A percentile compares a stretch with the other conserved stretches of the same genome.
phyloP scores from a whole-genome alignment of 2,329 filamentous ascomycete species.

The Coleophoma crateriformis region DNA sequence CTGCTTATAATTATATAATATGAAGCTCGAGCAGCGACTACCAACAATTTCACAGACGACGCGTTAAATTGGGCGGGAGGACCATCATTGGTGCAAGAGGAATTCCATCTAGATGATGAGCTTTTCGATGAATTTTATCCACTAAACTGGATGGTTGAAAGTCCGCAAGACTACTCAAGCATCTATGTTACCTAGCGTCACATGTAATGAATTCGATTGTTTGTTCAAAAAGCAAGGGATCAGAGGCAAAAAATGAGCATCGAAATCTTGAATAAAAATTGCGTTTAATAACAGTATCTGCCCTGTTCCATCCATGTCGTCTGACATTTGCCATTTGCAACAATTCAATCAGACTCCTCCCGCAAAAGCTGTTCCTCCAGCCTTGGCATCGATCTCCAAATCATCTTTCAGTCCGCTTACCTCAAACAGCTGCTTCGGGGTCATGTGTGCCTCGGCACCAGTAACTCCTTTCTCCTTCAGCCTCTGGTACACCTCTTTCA shows the following conservation, averaged over 20 bases:
- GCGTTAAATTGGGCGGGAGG: no score
- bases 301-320: not conserved
- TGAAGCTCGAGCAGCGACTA: no score
- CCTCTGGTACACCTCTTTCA: slow-evolving; percentile 28
- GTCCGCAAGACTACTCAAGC: not conserved
- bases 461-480: slow-evolving; percentile 30
- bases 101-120: slow-evolving; percentile 1
- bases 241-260: not conserved
- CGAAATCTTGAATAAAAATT: not conserved
- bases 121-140: slow-evolving; percentile 6
- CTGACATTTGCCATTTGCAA: not conserved
- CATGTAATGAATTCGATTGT: no score
- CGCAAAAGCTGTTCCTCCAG: not conserved
- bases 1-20: not conserved
- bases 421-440: slow-evolving; percentile 41
- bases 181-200: no score
- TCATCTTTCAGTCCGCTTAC: slow-evolving; percentile 43
- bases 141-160: slow-evolving; percentile 3
- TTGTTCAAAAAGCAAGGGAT: no score
- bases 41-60: no score
- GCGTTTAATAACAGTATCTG: not conserved
- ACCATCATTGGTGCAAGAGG: not conserved
- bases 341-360: not conserved
- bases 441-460: slow-evolving; percentile 35
- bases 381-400: slow-evolving; percentile 37